Conservation (phyloP, 106 monocot genomes). For the Allium fistulosum region DNA sequence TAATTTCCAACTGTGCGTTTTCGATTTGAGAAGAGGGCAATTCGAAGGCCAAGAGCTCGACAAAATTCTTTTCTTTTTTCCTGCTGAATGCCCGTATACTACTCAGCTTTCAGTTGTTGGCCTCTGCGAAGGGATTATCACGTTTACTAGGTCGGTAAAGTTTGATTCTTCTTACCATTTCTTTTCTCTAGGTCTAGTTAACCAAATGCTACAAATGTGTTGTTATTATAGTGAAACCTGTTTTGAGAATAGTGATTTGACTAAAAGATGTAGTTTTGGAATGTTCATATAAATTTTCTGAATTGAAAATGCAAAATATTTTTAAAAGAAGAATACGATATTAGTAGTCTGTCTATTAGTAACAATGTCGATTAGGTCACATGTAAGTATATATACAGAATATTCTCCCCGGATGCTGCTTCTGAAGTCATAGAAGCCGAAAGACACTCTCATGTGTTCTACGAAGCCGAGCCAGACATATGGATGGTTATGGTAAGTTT, state of each 20-base stretch:
- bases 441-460: conserved; percentile 78
- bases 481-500: conserved; percentile 90
- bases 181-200: not conserved
- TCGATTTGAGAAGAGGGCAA: conserved; percentile 89
- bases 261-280: too few species aligned
- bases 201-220: too few species aligned
- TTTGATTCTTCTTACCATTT: too few species aligned
- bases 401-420: conserved; percentile 86
- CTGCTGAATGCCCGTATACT: conserved; percentile 57
- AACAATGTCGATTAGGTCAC: too few species aligned
- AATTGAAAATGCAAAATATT: too few species aligned
- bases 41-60: conserved; percentile 92
- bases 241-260: too few species aligned
- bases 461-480: conserved; percentile 82
- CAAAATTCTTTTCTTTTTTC: conserved; percentile 90
- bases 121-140: conserved; percentile 93
- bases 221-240: too few species aligned
- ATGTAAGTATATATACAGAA: conserved; percentile 32
- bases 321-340: too few species aligned
- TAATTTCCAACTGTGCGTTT: conserved; percentile 65
- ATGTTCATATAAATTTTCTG: too few species aligned
- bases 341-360: too few species aligned
- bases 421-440: conserved; percentile 95
- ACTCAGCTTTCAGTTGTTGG: conserved; percentile 78
- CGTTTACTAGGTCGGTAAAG: conserved; percentile 71